Evolutionary conservation across 305 asterid genomes (phyloP).

Genomic region (Fraxinus sp.): DNA sequence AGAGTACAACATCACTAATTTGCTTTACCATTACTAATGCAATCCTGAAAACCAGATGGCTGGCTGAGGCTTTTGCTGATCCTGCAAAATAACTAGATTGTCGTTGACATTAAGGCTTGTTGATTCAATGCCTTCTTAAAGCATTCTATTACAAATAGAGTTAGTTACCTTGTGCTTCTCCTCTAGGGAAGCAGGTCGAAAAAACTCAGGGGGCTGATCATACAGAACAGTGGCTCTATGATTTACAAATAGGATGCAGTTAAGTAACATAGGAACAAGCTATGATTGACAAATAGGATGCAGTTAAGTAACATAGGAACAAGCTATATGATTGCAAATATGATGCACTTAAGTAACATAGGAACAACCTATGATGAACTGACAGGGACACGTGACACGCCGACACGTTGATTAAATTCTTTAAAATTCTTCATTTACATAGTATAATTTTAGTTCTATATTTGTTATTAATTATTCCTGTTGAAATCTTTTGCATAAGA

Average conservation of each 20-base stretch:
- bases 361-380: too few relatives aligned
- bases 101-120: slow-evolving; percentile 30
- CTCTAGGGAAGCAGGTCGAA: slow-evolving; percentile 68
- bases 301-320: too few relatives aligned
- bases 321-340: too few relatives aligned
- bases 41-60: slow-evolving; percentile 67
- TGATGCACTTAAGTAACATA: too few relatives aligned
- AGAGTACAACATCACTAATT: slow-evolving; percentile 9
- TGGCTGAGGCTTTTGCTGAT: slow-evolving; percentile 50
- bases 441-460: too few relatives aligned
- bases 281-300: too few relatives aligned
- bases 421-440: too few relatives aligned
- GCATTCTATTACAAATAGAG: slow-evolving; percentile 19
- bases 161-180: slow-evolving; percentile 75
- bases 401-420: too few relatives aligned
- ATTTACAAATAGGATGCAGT: slow-evolving; percentile 4
- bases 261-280: not conserved
- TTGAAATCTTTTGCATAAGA: not conserved
- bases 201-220: slow-evolving; percentile 96
- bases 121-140: slow-evolving; percentile 22
- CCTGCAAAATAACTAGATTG: slow-evolving; percentile 82
- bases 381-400: too few relatives aligned
- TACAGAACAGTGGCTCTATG: slow-evolving; percentile 85
- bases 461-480: not conserved
- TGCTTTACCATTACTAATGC: slow-evolving; percentile 67